phyloP scores from a whole-genome alignment of 2,329 filamentous ascomycete genomes.

The Graphiopsis chlorocephala region DNA sequence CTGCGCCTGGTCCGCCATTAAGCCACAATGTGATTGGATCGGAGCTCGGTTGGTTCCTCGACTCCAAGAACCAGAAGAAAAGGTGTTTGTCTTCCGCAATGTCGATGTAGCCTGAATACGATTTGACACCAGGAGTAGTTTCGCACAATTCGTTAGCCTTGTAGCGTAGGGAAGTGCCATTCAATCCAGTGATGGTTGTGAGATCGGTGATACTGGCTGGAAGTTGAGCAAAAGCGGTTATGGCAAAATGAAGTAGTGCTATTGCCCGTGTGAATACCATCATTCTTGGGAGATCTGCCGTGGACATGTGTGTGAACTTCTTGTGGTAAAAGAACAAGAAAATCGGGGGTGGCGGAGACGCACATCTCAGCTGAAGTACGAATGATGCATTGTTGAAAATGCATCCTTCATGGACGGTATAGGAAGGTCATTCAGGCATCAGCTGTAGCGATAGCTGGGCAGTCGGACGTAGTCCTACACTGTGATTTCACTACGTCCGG shows the following conservation, averaged over 20 bases:
- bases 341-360: not conserved
- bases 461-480: not conserved
- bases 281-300: not conserved
- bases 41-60: conserved; percentile 48
- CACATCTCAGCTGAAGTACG: not conserved
- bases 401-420: not conserved
- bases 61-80: conserved; percentile 59
- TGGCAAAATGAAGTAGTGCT: not conserved
- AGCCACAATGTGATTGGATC: conserved; percentile 62
- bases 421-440: not conserved
- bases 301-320: not conserved
- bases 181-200: not conserved
- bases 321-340: not conserved
- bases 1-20: conserved; percentile 58
- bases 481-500: not conserved
- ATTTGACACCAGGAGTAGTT: conserved; percentile 54
- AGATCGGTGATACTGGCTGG: not conserved
- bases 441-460: not conserved
- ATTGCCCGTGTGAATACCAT: not conserved
- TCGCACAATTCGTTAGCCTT: conserved; percentile 58
- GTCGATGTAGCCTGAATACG: conserved; percentile 57
- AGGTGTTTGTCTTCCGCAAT: conserved; percentile 51
- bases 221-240: not conserved
- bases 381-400: not conserved
- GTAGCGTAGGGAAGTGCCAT: conserved; percentile 50